Percentiles rank a stretch among this genome's conserved stretches.
Conservation (phyloP, 1,284 basidiomycete genomes). For the Moesziomyces parantarcticus region DNA sequence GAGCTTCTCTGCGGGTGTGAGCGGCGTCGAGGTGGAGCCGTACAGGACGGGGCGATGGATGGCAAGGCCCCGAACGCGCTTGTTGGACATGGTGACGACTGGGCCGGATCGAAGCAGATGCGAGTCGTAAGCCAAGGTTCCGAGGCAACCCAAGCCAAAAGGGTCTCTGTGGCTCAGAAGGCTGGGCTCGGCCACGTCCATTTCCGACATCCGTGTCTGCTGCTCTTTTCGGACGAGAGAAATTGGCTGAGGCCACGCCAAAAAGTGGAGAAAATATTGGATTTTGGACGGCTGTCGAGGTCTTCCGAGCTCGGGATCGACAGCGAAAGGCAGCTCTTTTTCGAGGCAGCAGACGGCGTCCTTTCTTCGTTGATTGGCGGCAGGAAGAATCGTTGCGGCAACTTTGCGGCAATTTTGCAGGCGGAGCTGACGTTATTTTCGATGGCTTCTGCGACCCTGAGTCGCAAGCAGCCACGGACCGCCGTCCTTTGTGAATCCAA, state of each 20-base stretch:
- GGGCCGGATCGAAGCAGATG: not conserved
- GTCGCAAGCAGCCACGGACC: conserved; percentile 4
- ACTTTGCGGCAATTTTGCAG: too few relatives aligned
- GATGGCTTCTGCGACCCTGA: conserved; percentile 15
- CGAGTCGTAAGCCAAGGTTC: too few relatives aligned
- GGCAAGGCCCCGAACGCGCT: conserved; percentile 74
- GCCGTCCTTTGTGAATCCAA: not conserved
- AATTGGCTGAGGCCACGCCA: not conserved
- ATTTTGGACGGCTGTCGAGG: not conserved
- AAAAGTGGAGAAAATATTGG: conserved; percentile 21
- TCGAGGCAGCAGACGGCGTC: conserved; percentile 2
- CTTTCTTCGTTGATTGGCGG: too few relatives aligned
- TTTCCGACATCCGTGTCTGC: conserved; percentile 21
- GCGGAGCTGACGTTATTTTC: conserved; percentile 32
- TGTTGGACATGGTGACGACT: conserved; percentile 38
- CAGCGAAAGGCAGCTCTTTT: not conserved
- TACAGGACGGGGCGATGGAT: conserved; percentile 93
- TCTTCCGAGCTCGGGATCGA: conserved; percentile 21
- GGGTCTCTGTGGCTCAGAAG: conserved; percentile 31
- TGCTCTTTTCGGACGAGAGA: conserved; percentile 33
- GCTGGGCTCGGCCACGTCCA: too few relatives aligned
- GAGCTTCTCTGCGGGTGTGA: conserved; percentile 81
- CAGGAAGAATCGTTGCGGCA: conserved; percentile 7
- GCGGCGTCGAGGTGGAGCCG: conserved; percentile 89
- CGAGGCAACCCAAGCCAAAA: not conserved